Conservation (phyloP, 164 flowering plant genomes). For the Vitis vinifera region DNA sequence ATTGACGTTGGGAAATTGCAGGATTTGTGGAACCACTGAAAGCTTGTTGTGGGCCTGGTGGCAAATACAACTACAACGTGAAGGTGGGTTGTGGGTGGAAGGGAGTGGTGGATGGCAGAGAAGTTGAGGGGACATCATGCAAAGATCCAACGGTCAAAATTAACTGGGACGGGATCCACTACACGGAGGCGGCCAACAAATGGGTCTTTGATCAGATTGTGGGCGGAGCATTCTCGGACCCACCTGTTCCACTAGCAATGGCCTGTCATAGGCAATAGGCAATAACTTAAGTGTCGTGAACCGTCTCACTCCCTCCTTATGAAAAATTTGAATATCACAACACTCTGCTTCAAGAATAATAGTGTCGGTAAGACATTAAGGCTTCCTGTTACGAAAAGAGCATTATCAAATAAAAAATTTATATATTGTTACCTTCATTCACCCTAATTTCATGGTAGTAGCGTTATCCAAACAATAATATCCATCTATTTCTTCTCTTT, state of each 20-base stretch:
- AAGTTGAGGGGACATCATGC: constrained; percentile 53
- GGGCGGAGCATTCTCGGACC: constrained; percentile 57
- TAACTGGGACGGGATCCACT: constrained; percentile 90
- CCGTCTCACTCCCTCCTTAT: too few relatives aligned
- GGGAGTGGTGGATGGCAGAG: constrained; percentile 38
- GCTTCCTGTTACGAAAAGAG: too few relatives aligned
- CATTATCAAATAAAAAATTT: too few relatives aligned
- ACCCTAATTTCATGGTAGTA: too few relatives aligned
- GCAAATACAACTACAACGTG: constrained; percentile 69
- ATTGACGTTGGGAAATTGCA: constrained; percentile 10
- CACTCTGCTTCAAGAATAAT: too few relatives aligned
- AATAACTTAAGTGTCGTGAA: too few relatives aligned
- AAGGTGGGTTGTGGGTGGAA: constrained; percentile 57
- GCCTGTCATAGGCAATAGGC: constrained; percentile 19
- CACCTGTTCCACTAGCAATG: constrained; percentile 23
- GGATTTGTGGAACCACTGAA: constrained; percentile 32
- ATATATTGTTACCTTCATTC: too few relatives aligned
- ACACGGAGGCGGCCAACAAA: constrained; percentile 76
- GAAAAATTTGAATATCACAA: too few relatives aligned
- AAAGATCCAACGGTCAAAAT: constrained; percentile 45
- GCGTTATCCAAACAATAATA: too few relatives aligned
- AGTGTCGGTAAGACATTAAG: too few relatives aligned
- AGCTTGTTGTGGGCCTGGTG: constrained; percentile 70
- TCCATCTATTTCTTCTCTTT: too few relatives aligned
- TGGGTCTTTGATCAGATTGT: constrained; percentile 56